phyloP scores from a whole-genome alignment of 768 basidiomycete genomes.

The Psilocybe tampanensis region DNA sequence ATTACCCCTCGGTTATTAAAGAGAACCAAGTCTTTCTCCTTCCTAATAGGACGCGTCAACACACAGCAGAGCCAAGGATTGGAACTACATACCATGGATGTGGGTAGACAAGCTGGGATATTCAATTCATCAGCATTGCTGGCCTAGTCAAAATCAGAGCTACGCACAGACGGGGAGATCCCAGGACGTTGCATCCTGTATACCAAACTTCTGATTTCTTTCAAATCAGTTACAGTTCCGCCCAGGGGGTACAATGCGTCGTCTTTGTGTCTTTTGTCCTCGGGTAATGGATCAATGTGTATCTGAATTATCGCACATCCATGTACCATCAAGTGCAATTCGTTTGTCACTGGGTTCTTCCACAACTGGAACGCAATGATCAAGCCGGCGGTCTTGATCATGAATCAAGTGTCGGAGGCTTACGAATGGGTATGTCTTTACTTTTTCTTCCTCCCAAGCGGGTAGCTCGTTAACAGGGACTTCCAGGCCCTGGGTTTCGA shows the following conservation, averaged over 20 bases:
- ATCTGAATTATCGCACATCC: conserved; percentile 68
- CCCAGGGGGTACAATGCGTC: conserved; percentile 58
- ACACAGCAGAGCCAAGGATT: not conserved
- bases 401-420: conserved; percentile 11
- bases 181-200: conserved; percentile 25
- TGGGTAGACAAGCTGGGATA: conserved; percentile 14
- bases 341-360: conserved; percentile 86
- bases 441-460: conserved; percentile 71
- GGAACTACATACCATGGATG: conserved; percentile 13
- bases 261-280: conserved; percentile 45
- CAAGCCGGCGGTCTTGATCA: not conserved
- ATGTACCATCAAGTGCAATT: conserved; percentile 82
- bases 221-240: conserved; percentile 23
- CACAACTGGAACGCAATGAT: conserved; percentile 52
- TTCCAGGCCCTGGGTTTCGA: conserved; percentile 77
- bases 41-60: conserved; percentile 1
- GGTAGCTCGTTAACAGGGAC: conserved; percentile 65
- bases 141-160: not conserved
- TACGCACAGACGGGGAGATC: conserved; percentile 14
- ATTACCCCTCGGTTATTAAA: conserved; percentile 20
- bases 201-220: conserved; percentile 19
- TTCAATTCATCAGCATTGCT: not conserved
- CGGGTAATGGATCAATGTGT: conserved; percentile 65
- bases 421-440: conserved; percentile 69
- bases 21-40: conserved; percentile 18